Conservation (phyloP, 2,329 filamentous ascomycete species). For the Apiospora marii region DNA sequence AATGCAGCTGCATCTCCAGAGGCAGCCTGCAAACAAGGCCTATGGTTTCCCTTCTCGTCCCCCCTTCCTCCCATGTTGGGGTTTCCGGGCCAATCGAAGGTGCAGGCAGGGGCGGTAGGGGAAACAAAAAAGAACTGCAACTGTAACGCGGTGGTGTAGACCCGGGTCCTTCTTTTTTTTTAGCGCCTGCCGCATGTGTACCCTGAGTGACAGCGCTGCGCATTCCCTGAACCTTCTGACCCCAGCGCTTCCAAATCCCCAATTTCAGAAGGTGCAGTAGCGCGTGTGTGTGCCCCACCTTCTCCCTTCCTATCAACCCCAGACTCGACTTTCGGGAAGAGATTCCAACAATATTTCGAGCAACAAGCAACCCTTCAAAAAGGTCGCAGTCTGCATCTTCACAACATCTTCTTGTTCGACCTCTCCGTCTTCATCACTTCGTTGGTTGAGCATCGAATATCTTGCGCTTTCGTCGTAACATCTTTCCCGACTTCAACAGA, state of each 20-base stretch:
- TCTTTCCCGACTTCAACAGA: background rate
- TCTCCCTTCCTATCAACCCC: conserved; percentile 21
- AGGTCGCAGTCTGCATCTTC: background rate
- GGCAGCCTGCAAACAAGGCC: conserved; percentile 13
- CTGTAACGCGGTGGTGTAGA: conserved; percentile 5
- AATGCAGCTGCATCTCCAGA: conserved; percentile 6
- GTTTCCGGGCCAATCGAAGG: background rate
- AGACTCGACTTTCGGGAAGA: conserved; percentile 15
- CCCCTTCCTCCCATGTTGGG: conserved; percentile 1
- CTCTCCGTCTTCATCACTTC: background rate
- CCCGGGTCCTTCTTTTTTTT: background rate
- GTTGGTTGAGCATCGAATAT: conserved; percentile 6
- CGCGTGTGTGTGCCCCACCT: background rate
- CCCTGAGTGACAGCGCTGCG: conserved; percentile 2
- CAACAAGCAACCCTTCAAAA: conserved; percentile 7
- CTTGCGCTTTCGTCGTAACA: background rate
- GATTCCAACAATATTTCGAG: conserved; percentile 14
- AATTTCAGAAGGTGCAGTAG: conserved; percentile 23
- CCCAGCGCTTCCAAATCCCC: conserved; percentile 21
- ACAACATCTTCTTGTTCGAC: background rate
- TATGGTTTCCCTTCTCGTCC: background rate
- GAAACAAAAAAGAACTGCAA: background rate
- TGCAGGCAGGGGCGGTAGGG: background rate
- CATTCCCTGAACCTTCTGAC: conserved; percentile 21
- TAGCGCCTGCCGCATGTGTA: background rate